Percentiles rank a stretch among this genome's conserved stretches.
phyloP scores from a whole-genome alignment of 192 early-diverging fungal genomes.

The Backusella liffmaniae region DNA sequence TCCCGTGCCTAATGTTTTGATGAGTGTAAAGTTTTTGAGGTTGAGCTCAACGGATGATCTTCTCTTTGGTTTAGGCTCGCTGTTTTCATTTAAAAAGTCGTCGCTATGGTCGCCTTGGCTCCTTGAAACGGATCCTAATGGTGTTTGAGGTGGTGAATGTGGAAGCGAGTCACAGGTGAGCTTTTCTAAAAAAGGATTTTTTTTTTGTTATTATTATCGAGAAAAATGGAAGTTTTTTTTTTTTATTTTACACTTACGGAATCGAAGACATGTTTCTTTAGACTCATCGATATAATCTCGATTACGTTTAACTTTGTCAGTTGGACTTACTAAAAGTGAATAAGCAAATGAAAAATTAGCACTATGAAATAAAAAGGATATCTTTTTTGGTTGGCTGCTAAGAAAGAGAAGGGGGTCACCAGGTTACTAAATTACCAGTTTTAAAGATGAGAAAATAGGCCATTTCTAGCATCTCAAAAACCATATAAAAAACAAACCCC shows the following conservation, averaged over 20 bases:
- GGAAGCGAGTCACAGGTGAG: conserved; percentile 13
- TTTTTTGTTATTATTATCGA: background rate
- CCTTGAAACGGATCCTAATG: conserved; percentile 7
- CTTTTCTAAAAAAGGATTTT: background rate
- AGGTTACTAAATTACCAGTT: background rate
- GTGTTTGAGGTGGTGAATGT: conserved; percentile 14
- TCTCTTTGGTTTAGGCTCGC: background rate
- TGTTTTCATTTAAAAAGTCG: background rate
- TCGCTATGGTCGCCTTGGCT: background rate
- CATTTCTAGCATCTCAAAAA: background rate
- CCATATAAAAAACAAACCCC: background rate
- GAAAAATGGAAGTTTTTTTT: background rate
- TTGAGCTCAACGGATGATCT: conserved; percentile 12
- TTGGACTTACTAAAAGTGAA: background rate
- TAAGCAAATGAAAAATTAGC: background rate
- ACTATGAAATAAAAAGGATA: background rate
- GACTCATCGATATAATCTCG: background rate
- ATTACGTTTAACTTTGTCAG: background rate
- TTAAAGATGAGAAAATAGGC: background rate
- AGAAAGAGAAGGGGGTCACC: background rate
- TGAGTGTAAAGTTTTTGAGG: conserved; percentile 3
- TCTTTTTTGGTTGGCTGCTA: background rate
- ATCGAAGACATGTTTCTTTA: background rate
- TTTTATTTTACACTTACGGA: conserved; percentile 4
- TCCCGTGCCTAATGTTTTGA: conserved; percentile 67